These are phyloP conservation scores for Periconia sp. DNA, from an alignment of 2,329 filamentous ascomycete species.

Conservation along the genomic window DNA sequence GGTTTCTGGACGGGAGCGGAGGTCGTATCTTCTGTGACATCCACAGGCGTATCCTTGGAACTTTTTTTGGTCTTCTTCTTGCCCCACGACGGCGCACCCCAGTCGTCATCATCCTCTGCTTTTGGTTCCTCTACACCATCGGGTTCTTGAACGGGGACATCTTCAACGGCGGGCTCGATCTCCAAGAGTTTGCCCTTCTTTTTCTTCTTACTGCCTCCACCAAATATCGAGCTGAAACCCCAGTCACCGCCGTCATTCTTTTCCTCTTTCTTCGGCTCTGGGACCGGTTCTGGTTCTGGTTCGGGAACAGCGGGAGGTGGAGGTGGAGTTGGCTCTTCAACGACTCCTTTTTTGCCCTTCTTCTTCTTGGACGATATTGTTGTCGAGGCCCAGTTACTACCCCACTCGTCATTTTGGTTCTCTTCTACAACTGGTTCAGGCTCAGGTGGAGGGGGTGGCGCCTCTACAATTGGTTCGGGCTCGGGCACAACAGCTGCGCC, in stretches of 20 bases:
- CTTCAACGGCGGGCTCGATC: conserved; percentile 27
- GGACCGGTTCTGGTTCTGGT: conserved; percentile 24
- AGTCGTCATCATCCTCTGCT: conserved; percentile 56
- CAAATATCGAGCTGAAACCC: conserved; percentile 42
- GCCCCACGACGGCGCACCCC: conserved; percentile 59
- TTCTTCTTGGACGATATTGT: conserved; percentile 33
- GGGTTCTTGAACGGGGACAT: conserved; percentile 44
- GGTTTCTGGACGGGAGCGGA: conserved; percentile 47
- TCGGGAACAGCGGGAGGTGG: conserved; percentile 26
- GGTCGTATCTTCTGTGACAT: conserved; percentile 43
- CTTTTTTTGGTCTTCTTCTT: conserved; percentile 47
- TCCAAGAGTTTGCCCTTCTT: conserved; percentile 45
- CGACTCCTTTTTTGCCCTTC: conserved; percentile 51
- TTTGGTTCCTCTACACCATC: conserved; percentile 55
- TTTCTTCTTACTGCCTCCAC: conserved; percentile 50
- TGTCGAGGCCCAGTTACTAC: conserved; percentile 24
- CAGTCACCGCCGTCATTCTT: conserved; percentile 36
- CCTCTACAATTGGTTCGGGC: conserved; percentile 16
- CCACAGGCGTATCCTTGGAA: conserved; percentile 43
- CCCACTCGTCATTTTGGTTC: conserved; percentile 36
- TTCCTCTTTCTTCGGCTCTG: conserved; percentile 31
- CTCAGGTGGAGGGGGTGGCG: conserved; percentile 22
- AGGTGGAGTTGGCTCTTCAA: conserved; percentile 22
- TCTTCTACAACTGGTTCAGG: conserved; percentile 28
- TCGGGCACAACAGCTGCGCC: conserved; percentile 34